phyloP scores from a whole-genome alignment of 208 protist genomes.

The Trichomonas gallinae region DNA sequence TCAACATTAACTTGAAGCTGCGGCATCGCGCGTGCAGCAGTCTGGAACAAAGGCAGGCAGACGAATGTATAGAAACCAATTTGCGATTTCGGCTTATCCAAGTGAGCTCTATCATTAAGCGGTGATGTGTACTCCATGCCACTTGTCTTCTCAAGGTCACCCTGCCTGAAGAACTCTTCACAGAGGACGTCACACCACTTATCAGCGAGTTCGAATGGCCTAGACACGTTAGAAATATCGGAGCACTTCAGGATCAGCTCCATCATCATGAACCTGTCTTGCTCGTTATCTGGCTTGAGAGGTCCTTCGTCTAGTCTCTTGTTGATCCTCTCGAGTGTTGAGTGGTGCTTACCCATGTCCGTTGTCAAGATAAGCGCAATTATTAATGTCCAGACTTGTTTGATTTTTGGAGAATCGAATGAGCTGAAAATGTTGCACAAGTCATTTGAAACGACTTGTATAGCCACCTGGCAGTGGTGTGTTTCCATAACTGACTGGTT shows the following conservation, averaged over 20 bases:
- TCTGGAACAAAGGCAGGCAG: neutral
- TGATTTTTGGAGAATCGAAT: conserved; percentile 33
- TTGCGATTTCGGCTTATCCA: conserved; percentile 13
- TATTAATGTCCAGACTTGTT: conserved; percentile 32
- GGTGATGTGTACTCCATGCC: conserved; percentile 14
- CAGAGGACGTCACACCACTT: neutral
- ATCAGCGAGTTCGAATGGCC: neutral
- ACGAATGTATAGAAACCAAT: neutral
- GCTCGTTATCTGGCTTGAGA: neutral
- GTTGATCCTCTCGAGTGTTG: neutral
- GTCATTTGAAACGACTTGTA: conserved; percentile 28
- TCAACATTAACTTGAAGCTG: neutral
- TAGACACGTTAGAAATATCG: neutral
- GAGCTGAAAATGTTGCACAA: conserved; percentile 33
- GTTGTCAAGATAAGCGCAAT: conserved; percentile 44
- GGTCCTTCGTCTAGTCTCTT: neutral
- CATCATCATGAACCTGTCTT: neutral
- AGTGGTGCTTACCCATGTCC: conserved; percentile 46
- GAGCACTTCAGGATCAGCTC: neutral
- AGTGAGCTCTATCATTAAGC: neutral
- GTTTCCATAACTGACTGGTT: conserved; percentile 51
- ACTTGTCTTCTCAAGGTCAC: neutral
- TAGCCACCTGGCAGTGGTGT: conserved; percentile 41
- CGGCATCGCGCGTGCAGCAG: neutral
- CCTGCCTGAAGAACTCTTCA: conserved; percentile 10